Evolutionary conservation across 306 rosid genomes (phyloP), one percentile per base, ranked within the genome.

Genomic region (Quillaja saponaria): DNA sequence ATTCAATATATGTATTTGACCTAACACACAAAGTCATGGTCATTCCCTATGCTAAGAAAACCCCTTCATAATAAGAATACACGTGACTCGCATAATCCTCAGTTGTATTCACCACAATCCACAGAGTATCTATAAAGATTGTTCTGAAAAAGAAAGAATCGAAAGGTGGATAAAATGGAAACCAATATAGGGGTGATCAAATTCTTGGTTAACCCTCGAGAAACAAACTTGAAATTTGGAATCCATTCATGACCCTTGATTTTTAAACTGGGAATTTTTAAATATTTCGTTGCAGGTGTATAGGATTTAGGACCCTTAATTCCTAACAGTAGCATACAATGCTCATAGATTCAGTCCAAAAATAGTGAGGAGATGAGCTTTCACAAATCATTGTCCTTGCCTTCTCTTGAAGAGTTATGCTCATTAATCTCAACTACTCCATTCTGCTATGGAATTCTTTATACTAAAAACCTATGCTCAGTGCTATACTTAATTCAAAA

Each of bases 21-120:
- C 85, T 96, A 17, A 94, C 66, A n/a, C 99, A 94, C 0, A 94
- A 16, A 48, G 74, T 87, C 84, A 87, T 76, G 28, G 61, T 49
- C 72, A 67, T 89, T 13, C 82, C 89, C 68, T 71, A 74, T 15
- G 95, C 95, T 13, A 72, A 48, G 61, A 87, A 94, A 21, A 94
- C 77, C 52, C 87, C 96, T 63, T 94, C 99, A 33, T 72, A 87
- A 72, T 62, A 78, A 6, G 86, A 74, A 8, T 80, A 31, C 53
- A 54, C n/a, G 8, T 76, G 81, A 5, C 34, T 56, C 0, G 64
- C 69, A 75, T 81, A 87, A 57, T 89, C 90, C 13, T 3, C n/a
- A n/a, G n/a, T 72, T 77, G 73, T 65, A n/a, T 87, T 94, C 28
- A n/a, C n/a, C n/a, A n/a, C n/a, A n/a, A n/a, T n/a, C n/a, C n/a